Evolutionary conservation across 306 rosid genomes (phyloP).

Genomic region (Fragaria iinumae): DNA sequence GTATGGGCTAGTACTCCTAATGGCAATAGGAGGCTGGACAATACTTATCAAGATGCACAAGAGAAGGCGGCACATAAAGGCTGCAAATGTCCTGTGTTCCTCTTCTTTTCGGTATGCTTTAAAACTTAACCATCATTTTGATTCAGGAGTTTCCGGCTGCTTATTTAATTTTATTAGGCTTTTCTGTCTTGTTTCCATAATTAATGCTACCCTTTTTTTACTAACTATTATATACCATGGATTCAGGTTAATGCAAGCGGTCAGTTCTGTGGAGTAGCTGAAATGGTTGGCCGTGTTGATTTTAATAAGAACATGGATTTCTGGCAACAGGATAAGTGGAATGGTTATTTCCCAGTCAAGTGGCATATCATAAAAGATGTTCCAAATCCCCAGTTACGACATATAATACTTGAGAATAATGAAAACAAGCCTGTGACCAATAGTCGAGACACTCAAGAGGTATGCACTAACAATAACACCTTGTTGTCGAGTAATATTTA

Average conservation of each 20-base stretch:
- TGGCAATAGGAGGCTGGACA: conserved; percentile 71
- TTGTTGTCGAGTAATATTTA: background rate
- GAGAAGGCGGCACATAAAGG: conserved; percentile 47
- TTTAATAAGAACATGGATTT: conserved; percentile 75
- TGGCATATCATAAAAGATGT: conserved; percentile 83
- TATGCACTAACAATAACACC: conserved; percentile 18
- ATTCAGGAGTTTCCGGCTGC: background rate
- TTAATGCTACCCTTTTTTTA: background rate
- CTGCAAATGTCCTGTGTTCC: conserved; percentile 67
- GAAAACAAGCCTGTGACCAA: conserved; percentile 85
- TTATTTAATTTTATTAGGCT: background rate
- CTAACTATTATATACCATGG: conserved; percentile 10
- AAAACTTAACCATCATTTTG: conserved; percentile 7
- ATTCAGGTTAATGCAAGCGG: conserved; percentile 90
- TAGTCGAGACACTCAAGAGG: conserved; percentile 95
- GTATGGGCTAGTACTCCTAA: conserved; percentile 91
- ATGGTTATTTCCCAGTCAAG: conserved; percentile 77
- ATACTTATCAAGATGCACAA: conserved; percentile 60
- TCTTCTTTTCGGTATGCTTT: conserved; percentile 73
- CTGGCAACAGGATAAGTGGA: conserved; percentile 96
- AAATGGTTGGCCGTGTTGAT: conserved; percentile 75
- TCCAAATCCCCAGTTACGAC: conserved; percentile 76
- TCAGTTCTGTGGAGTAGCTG: conserved; percentile 90
- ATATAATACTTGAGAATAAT: conserved; percentile 73
- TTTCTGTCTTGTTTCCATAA: background rate